Percentiles rank a stretch among this genome's conserved stretches.
These are phyloP conservation scores for Wakefieldia striispora DNA, from an alignment of 768 basidiomycete genomes.

Conservation along the genomic window DNA sequence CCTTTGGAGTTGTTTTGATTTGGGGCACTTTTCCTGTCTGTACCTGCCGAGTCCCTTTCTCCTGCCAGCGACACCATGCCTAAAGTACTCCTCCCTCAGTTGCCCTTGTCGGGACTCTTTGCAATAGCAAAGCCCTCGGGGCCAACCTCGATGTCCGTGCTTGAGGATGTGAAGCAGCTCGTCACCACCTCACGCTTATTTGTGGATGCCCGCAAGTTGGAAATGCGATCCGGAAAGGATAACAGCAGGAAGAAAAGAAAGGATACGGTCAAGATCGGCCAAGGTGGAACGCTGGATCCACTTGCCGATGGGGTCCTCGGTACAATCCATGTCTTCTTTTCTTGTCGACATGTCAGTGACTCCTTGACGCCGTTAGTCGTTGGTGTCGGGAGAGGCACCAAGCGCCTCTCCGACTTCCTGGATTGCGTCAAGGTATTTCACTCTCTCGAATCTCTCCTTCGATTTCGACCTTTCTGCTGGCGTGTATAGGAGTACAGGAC, in stretches of 20 bases:
- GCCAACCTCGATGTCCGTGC: constrained; percentile 85
- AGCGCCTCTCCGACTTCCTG: constrained; percentile 77
- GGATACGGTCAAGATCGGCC: constrained; percentile 75
- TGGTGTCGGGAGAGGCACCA: constrained; percentile 88
- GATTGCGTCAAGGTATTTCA: constrained; percentile 79
- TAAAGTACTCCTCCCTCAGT: constrained; percentile 47
- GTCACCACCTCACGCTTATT: constrained; percentile 77
- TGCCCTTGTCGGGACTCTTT: constrained; percentile 81
- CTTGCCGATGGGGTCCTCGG: constrained; percentile 94
- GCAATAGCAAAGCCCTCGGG: constrained; percentile 91
- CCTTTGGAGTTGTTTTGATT: no score
- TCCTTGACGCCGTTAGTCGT: constrained; percentile 54
- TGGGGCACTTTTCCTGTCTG: no score
- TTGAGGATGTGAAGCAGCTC: constrained; percentile 84
- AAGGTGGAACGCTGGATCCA: constrained; percentile 95
- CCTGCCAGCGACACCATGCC: constrained; percentile 50
- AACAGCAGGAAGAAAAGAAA: constrained; percentile 36
- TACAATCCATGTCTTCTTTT: constrained; percentile 33
- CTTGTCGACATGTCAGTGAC: constrained; percentile 3
- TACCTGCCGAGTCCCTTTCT: background rate
- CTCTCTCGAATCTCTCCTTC: background rate
- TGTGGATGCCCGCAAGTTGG: constrained; percentile 53
- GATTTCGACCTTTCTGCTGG: constrained; percentile 16
- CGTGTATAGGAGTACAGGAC: constrained; percentile 79
- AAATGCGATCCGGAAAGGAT: constrained; percentile 47